phyloP scores from a whole-genome alignment of 2,329 filamentous ascomycete species.

The Pseudomassariella vexata region DNA sequence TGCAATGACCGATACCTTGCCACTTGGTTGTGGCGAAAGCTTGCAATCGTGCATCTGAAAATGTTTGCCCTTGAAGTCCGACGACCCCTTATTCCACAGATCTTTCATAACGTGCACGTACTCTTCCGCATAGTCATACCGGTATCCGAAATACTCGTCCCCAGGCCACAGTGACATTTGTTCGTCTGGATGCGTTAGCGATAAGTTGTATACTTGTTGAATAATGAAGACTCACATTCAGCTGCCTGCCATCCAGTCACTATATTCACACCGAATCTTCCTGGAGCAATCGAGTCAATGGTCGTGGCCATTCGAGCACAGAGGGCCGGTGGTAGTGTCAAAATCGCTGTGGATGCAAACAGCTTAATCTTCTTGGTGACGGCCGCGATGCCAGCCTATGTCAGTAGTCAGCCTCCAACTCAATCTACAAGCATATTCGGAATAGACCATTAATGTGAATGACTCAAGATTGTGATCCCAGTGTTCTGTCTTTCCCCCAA shows the following conservation, averaged over 20 bases:
- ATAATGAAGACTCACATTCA: constrained; percentile 12
- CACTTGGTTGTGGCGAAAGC: constrained; percentile 15
- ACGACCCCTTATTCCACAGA: constrained; percentile 23
- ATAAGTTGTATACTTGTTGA: neutral
- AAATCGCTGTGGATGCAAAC: constrained; percentile 19
- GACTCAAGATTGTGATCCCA: constrained; percentile 23
- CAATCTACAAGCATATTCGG: neutral
- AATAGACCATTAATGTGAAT: constrained; percentile 16
- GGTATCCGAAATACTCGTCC: constrained; percentile 22
- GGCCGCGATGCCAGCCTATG: constrained; percentile 17
- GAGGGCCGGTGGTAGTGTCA: constrained; percentile 19
- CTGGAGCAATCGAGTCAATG: constrained; percentile 19
- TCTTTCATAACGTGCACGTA: constrained; percentile 27
- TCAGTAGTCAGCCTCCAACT: too few relatives aligned
- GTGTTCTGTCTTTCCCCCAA: constrained; percentile 19
- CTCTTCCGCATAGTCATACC: constrained; percentile 22
- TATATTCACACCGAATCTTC: constrained; percentile 20
- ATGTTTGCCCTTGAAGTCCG: constrained; percentile 11
- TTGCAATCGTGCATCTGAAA: constrained; percentile 28
- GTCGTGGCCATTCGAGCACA: constrained; percentile 19
- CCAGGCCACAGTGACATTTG: constrained; percentile 23
- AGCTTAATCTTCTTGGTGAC: constrained; percentile 22
- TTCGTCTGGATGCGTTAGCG: constrained; percentile 5
- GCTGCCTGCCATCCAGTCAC: constrained; percentile 22
- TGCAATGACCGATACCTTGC: constrained; percentile 9